Conservation (phyloP, 2,329 filamentous ascomycete genomes). For the Apiospora kogelbergensis region DNA sequence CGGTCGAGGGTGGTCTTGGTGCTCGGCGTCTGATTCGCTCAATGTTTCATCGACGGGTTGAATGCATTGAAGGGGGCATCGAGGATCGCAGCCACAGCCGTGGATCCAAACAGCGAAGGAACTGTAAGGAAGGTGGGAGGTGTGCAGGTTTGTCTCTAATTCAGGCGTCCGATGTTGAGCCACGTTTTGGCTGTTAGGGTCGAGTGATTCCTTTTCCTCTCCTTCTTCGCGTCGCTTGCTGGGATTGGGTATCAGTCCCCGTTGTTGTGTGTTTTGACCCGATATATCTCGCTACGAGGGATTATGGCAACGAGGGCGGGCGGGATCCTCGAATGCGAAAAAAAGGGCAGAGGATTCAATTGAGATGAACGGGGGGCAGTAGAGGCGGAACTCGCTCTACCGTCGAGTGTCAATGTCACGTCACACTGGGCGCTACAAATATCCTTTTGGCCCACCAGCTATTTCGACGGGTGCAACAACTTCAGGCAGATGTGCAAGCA, state of each 20-base stretch:
- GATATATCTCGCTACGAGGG: not conserved
- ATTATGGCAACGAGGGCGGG: not conserved
- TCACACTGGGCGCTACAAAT: slow-evolving; percentile 5
- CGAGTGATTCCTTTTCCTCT: not conserved
- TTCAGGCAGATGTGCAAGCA: not conserved
- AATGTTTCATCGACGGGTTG: slow-evolving; percentile 19
- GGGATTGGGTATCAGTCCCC: not conserved
- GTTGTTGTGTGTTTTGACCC: slow-evolving; percentile 5
- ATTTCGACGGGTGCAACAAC: not conserved
- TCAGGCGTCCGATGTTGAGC: not conserved
- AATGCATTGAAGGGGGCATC: slow-evolving; percentile 19
- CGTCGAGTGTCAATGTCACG: slow-evolving; percentile 4
- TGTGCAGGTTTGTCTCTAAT: not conserved
- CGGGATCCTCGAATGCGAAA: not conserved
- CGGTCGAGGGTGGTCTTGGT: slow-evolving; percentile 17
- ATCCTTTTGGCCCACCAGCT: slow-evolving; percentile 5
- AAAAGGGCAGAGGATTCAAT: slow-evolving; percentile 1
- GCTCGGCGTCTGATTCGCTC: slow-evolving; percentile 25
- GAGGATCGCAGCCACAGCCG: slow-evolving; percentile 5
- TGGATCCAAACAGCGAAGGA: not conserved
- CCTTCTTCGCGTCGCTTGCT: not conserved
- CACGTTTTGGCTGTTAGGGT: not conserved
- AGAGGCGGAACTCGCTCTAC: not conserved
- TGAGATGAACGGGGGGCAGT: not conserved
- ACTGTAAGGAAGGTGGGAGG: not conserved